Conservation (phyloP, 495 filamentous ascomycete species). For the Rostrohypoxylon terebratum region DNA sequence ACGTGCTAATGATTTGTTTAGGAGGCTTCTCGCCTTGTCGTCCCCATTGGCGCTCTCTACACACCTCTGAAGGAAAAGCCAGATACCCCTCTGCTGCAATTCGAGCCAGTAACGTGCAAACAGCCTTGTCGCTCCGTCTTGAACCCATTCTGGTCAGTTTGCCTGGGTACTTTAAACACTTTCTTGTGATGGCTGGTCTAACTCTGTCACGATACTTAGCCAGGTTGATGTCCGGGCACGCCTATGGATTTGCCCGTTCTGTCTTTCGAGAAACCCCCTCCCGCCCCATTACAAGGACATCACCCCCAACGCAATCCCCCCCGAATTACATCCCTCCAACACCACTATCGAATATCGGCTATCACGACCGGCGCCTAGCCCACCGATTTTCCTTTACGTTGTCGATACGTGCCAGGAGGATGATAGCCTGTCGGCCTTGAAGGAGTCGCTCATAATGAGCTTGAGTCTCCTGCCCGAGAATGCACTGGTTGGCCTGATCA, state of each 20-base stretch:
- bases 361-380: slow-evolving; percentile 89
- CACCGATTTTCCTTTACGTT: slow-evolving; percentile 97
- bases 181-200: slow-evolving; percentile 29
- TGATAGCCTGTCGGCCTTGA: slow-evolving; percentile 93
- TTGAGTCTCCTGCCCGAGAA: slow-evolving; percentile 92
- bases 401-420: slow-evolving; percentile 99
- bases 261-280: slow-evolving; percentile 91
- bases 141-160: slow-evolving; percentile 90
- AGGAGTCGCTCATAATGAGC: slow-evolving; percentile 97
- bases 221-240: slow-evolving; percentile 95
- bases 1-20: slow-evolving; percentile 51
- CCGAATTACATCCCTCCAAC: slow-evolving; percentile 91
- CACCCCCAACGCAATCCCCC: slow-evolving; percentile 90
- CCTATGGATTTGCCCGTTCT: slow-evolving; percentile 99
- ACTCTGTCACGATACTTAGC: slow-evolving; percentile 60
- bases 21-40: slow-evolving; percentile 97
- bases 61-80: slow-evolving; percentile 96
- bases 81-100: slow-evolving; percentile 89
- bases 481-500: slow-evolving; percentile 94
- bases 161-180: neutral
- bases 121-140: slow-evolving; percentile 94
- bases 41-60: slow-evolving; percentile 96
- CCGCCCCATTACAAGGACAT: slow-evolving; percentile 99
- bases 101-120: slow-evolving; percentile 98
- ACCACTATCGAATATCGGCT: slow-evolving; percentile 98